Base-by-base conservation (phyloP, 1,284 basidiomycete species). In the Volvariella volvacea region DNA sequence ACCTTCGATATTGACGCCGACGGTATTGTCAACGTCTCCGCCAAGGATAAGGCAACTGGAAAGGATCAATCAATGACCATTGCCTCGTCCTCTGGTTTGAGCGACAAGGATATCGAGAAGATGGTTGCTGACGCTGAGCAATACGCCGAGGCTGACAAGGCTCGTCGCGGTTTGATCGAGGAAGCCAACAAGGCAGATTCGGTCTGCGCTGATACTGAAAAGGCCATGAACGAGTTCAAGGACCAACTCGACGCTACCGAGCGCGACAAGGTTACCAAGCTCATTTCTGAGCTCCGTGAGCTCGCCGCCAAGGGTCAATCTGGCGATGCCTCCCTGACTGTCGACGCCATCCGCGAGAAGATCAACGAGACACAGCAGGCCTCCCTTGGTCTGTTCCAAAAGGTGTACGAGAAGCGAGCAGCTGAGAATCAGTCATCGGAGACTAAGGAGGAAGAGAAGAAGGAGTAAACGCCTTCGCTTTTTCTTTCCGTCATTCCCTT, bases 1-100 rank as follows among this genome's bases (percentile, higher is more conserved):
- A 96, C 92, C 48, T 98, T 98, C 63, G 95, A 98, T 69, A 97
- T 98, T 52, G 94, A 98, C 65, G 93, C 93, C 57, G 83, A 91
- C 55, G 94, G 94, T 74, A 97, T 98, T 55, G 94, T 99, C 59
- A 92, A 98, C 65, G 95, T 99, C 51, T 86, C 80, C 30, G 95
- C 95, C 46, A 92, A 94, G 77, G 86, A 98, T 77, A 96, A 95
- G 79, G 95, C 95, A 9, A 98, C 95, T 42, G 80, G 75, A 76
- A 95, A 96, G 78, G 92, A 99, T 63, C 93, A 97, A 67, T 93
- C 90, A 1, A 92, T 92, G 88, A 94, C 92, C 41, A 94, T 99
- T 53, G 92, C 95, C 14, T 96, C 93, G 15, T 97, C 93, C 30
- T 98, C 94, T 3, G 94, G 95, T 67, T 83, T 99, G 44, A 89